Evolutionary conservation across 1,139 yeast species (phyloP).

Genomic region (Lodderomyces beijingensis): DNA sequence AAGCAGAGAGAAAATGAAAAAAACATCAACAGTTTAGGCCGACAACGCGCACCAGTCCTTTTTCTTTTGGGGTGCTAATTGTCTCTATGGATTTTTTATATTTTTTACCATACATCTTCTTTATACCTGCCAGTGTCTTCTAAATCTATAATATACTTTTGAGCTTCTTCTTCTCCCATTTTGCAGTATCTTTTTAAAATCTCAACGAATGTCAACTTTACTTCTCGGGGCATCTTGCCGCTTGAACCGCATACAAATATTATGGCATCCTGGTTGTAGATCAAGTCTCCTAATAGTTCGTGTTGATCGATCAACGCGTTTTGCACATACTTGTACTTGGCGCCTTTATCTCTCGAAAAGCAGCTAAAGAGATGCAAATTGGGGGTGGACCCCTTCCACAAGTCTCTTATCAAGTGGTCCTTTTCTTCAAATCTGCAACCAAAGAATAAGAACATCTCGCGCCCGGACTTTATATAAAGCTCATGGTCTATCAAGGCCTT

Average conservation of each 20-base stretch:
- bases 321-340: constrained; percentile 61
- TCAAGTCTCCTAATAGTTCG: constrained; percentile 44
- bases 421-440: constrained; percentile 70
- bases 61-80: not conserved
- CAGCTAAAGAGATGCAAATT: constrained; percentile 46
- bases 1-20: no score
- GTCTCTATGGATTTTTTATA: not conserved
- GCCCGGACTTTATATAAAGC: constrained; percentile 13
- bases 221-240: constrained; percentile 93
- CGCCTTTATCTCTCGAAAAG: constrained; percentile 55
- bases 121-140: constrained; percentile 68
- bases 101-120: constrained; percentile 83
- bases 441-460: constrained; percentile 52
- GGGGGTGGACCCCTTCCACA: constrained; percentile 40
- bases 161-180: constrained; percentile 44
- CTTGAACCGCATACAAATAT: constrained; percentile 88
- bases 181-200: constrained; percentile 44
- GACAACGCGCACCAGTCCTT: not conserved
- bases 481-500: constrained; percentile 52
- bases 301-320: constrained; percentile 55
- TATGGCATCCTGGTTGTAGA: constrained; percentile 52
- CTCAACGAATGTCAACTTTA: constrained; percentile 68
- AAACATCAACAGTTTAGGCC: no score
- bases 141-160: constrained; percentile 48
- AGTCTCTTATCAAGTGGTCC: constrained; percentile 63